phyloP scores from a whole-genome alignment of 192 early-diverging fungal species.

The Jimgerdemannia lactiflua region DNA sequence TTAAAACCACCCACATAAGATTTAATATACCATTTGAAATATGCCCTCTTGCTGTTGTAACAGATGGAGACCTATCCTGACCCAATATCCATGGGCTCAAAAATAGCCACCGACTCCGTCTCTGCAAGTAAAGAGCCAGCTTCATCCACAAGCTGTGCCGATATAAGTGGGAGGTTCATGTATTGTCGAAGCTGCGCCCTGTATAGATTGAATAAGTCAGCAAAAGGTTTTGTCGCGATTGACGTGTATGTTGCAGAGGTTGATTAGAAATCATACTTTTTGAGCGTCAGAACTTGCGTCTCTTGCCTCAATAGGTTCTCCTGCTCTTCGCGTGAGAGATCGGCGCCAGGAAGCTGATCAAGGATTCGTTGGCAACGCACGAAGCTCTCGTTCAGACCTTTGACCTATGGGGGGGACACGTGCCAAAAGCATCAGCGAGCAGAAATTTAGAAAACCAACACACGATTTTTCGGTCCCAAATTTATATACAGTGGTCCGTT shows the following conservation, averaged over 20 bases:
- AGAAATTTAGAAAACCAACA: no score
- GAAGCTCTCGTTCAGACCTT: conserved; percentile 31
- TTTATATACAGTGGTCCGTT: neutral
- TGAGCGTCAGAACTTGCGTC: conserved; percentile 18
- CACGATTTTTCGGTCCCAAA: no score
- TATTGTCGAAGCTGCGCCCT: neutral
- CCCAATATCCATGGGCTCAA: neutral
- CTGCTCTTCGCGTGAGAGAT: conserved; percentile 34
- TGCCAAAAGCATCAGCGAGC: no score
- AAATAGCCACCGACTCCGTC: neutral
- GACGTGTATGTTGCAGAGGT: neutral
- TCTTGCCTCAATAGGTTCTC: conserved; percentile 24
- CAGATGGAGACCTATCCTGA: neutral
- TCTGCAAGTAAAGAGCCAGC: neutral
- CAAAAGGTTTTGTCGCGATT: no score
- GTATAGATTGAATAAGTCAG: neutral
- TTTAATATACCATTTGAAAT: no score
- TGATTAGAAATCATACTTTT: conserved; percentile 15
- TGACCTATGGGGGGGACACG: neutral
- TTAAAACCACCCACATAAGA: no score
- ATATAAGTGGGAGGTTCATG: neutral
- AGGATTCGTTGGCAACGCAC: conserved; percentile 35
- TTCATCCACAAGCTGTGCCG: neutral
- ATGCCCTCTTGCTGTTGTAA: no score
- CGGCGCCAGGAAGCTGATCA: conserved; percentile 38